phyloP scores from a whole-genome alignment of 108 stramenopile genomes.

The Chaetoceros tenuissimus region DNA sequence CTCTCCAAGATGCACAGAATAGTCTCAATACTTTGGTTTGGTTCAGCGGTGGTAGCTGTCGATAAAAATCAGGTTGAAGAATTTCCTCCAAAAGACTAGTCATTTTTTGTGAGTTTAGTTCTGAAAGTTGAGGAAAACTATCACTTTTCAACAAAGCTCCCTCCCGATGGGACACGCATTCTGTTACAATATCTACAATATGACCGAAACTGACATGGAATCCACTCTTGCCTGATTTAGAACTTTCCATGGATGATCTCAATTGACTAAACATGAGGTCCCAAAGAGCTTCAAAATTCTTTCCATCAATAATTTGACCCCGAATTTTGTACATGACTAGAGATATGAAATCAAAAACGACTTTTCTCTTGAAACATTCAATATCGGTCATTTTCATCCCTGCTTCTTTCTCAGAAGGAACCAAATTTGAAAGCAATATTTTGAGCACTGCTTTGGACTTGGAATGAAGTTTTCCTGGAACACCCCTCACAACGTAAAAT shows the following conservation, averaged over 20 bases:
- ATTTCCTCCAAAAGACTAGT: conserved; percentile 22
- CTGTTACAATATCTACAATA: conserved; percentile 27
- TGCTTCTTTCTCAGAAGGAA: neutral
- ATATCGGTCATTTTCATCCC: neutral
- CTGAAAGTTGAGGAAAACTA: conserved; percentile 16
- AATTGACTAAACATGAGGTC: neutral
- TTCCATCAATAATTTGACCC: conserved; percentile 21
- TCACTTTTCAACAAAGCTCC: conserved; percentile 26
- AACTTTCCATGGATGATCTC: neutral
- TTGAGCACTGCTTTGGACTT: conserved; percentile 19
- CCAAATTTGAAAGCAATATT: neutral
- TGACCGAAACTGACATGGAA: conserved; percentile 2
- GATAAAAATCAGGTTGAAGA: conserved; percentile 17
- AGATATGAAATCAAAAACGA: conserved; percentile 26
- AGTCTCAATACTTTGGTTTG: conserved; percentile 23
- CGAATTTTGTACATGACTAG: conserved; percentile 28
- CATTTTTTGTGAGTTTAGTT: too few species aligned
- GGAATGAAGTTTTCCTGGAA: conserved; percentile 61
- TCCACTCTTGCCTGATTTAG: neutral
- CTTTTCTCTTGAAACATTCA: conserved; percentile 17
- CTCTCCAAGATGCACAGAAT: conserved; percentile 32
- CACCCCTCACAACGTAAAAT: conserved; percentile 61
- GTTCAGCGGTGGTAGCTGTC: conserved; percentile 11
- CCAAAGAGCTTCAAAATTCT: conserved; percentile 18
- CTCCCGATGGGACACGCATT: conserved; percentile 22